Percentiles rank a stretch among this genome's conserved stretches.
Conservation (phyloP, 352 stramenopile genomes). For the Phytophthora chlamydospora region DNA sequence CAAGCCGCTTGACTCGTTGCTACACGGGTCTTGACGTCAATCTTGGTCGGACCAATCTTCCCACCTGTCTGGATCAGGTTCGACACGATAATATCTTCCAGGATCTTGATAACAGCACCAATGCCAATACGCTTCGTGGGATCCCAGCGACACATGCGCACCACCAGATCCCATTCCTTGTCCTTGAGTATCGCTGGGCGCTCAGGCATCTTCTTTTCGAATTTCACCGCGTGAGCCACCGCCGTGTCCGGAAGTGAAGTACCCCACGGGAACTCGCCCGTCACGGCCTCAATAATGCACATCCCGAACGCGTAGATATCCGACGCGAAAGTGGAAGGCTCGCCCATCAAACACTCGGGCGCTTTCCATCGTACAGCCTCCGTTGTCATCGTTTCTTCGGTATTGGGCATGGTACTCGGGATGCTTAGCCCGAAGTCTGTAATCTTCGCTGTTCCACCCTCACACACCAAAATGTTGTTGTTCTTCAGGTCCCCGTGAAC, state of each 20-base stretch:
- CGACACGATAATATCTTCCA: conserved; percentile 32
- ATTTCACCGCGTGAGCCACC: conserved; percentile 16
- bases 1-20: too few relatives aligned
- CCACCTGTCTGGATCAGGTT: conserved; percentile 26
- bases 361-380: conserved; percentile 35
- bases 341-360: conserved; percentile 28
- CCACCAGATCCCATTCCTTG: conserved; percentile 35
- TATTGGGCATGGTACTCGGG: conserved; percentile 16
- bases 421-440: conserved; percentile 36
- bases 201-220: conserved; percentile 24
- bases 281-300: conserved; percentile 47
- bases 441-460: conserved; percentile 36
- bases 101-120: conserved; percentile 37
- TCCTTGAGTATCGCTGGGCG: conserved; percentile 23
- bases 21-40: conserved; percentile 3
- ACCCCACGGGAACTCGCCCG: conserved; percentile 30
- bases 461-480: conserved; percentile 37
- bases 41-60: conserved; percentile 9
- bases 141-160: conserved; percentile 33
- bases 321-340: conserved; percentile 24
- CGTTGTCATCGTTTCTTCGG: conserved; percentile 15
- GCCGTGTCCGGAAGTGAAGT: conserved; percentile 8
- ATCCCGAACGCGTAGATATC: conserved; percentile 48
- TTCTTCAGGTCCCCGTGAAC: conserved; percentile 40
- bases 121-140: conserved; percentile 32